These are phyloP conservation scores for Gossypium herbaceum DNA, from an alignment of 345 rosid species.

Conservation along the genomic window DNA sequence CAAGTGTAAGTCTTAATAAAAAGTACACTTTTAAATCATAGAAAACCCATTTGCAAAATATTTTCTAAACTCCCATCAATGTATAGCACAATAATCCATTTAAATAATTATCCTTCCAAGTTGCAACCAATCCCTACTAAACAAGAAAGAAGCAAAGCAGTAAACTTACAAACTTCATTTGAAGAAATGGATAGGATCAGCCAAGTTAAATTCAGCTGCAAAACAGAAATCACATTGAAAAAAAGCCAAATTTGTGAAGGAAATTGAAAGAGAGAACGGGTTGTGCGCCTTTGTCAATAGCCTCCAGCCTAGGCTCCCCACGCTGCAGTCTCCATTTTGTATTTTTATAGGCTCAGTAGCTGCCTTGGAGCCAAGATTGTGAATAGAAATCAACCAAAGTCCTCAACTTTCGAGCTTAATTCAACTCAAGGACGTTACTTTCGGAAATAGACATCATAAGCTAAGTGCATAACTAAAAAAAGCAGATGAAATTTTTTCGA, in stretches of 20 bases:
- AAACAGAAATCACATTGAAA: background rate
- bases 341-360: background rate
- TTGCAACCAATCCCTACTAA: background rate
- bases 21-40: background rate
- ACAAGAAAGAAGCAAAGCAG: background rate
- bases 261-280: background rate
- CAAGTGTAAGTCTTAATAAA: background rate
- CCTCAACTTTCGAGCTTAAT: background rate
- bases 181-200: background rate
- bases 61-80: background rate
- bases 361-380: background rate
- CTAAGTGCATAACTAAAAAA: background rate
- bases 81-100: background rate
- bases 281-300: background rate
- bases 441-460: background rate
- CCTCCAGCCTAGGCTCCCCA: too few relatives aligned
- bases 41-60: background rate
- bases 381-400: too few relatives aligned
- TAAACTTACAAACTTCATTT: constrained; percentile 62
- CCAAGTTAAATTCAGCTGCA: background rate
- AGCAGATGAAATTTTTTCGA: background rate
- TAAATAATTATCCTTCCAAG: background rate
- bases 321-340: too few relatives aligned
- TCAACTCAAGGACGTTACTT: background rate
- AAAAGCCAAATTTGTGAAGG: background rate